phyloP scores from a whole-genome alignment of 2,329 filamentous ascomycete genomes.

The Xylaria hypoxylon region DNA sequence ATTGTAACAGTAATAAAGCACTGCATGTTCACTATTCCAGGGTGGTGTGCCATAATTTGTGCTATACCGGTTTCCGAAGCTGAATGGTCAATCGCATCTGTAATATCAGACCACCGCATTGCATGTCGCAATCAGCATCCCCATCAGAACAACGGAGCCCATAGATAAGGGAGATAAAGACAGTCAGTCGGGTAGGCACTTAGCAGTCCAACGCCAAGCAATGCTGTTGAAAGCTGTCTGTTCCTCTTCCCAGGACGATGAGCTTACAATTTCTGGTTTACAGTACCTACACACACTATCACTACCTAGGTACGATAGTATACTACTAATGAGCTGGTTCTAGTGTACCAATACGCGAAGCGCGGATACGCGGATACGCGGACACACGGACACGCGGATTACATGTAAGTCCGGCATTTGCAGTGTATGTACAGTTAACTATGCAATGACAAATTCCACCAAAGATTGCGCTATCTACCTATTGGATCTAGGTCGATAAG shows the following conservation, averaged over 20 bases:
- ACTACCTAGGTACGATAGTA: background rate
- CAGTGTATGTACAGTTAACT: background rate
- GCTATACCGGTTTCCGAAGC: background rate
- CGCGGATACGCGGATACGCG: constrained; percentile 10
- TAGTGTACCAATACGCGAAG: background rate
- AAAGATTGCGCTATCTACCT: constrained; percentile 4
- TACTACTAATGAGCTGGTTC: background rate
- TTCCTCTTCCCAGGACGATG: background rate
- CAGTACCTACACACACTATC: too few relatives aligned
- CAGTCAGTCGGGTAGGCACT: background rate
- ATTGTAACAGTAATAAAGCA: constrained; percentile 18
- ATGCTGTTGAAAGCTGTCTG: background rate
- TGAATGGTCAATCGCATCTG: constrained; percentile 26
- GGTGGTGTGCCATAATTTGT: constrained; percentile 18
- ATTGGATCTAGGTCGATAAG: constrained; percentile 9
- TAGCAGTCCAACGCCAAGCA: background rate
- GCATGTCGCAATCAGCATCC: background rate
- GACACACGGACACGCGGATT: constrained; percentile 16
- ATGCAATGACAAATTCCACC: constrained; percentile 31
- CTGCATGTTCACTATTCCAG: constrained; percentile 29
- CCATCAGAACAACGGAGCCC: too few relatives aligned
- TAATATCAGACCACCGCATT: constrained; percentile 16
- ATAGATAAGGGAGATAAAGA: background rate
- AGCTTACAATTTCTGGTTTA: background rate
- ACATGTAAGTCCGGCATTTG: background rate